These are phyloP conservation scores for Oenanthe sinensis DNA, from an alignment of 129 eudicot species.

Conservation along the genomic window DNA sequence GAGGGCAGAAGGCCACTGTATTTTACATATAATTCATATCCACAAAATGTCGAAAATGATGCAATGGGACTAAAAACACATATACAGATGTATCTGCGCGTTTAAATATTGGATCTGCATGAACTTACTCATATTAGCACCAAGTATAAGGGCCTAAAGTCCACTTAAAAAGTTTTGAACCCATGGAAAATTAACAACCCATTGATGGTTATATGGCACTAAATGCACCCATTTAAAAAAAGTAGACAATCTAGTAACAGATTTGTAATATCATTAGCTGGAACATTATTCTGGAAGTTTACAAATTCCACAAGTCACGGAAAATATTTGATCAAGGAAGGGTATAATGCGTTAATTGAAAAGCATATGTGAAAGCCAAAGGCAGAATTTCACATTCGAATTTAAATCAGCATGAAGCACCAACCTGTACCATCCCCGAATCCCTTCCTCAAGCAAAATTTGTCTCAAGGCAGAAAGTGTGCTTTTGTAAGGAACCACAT, in stretches of 20 bases:
- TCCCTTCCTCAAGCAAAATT: constrained; percentile 75
- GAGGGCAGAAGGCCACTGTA: constrained; percentile 96
- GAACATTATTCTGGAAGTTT: background rate
- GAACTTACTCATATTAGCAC: background rate
- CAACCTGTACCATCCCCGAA: constrained; percentile 89
- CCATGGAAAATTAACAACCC: background rate
- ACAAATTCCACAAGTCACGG: background rate
- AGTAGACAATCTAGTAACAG: background rate
- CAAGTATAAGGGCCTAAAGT: background rate
- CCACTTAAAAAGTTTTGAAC: background rate
- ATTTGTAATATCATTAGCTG: background rate
- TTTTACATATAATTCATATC: background rate
- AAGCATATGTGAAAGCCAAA: background rate
- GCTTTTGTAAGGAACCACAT: constrained; percentile 77
- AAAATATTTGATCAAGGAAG: background rate
- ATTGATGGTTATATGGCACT: background rate
- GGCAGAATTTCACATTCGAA: background rate
- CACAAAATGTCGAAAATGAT: background rate
- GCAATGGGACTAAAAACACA: background rate
- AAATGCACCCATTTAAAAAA: background rate
- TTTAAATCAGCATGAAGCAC: constrained; percentile 7
- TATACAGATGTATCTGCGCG: background rate
- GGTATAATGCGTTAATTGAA: background rate
- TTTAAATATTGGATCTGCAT: background rate
- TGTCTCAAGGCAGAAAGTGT: constrained; percentile 78